Evolutionary conservation across 768 basidiomycete species (phyloP).

Genomic region (Tubosaeta sp.): DNA sequence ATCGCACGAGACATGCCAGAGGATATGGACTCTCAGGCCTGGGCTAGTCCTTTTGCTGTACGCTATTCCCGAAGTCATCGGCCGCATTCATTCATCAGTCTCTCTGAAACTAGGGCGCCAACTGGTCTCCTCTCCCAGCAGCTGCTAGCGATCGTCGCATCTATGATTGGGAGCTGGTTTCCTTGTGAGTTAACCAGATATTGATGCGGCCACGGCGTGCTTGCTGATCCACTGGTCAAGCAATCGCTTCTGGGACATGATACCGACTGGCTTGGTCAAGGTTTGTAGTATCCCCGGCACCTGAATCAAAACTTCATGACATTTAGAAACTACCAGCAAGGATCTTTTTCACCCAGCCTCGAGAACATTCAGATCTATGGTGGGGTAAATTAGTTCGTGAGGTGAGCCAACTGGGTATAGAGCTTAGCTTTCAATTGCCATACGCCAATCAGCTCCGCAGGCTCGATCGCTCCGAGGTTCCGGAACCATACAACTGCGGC

Average conservation of each 20-base stretch:
- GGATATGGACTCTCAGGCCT: slow-evolving; percentile 39
- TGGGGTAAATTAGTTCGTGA: slow-evolving; percentile 37
- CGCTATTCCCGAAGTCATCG: slow-evolving; percentile 7
- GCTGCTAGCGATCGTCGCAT: slow-evolving; percentile 31
- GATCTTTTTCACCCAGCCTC: slow-evolving; percentile 25
- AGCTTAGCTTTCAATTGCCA: neutral
- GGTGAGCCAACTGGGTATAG: slow-evolving; percentile 26
- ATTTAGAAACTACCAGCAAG: slow-evolving; percentile 36
- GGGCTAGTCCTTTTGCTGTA: slow-evolving; percentile 51
- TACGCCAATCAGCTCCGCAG: slow-evolving; percentile 28
- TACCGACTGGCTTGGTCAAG: slow-evolving; percentile 38
- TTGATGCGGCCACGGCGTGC: neutral
- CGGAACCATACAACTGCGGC: slow-evolving; percentile 33
- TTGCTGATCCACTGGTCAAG: slow-evolving; percentile 22
- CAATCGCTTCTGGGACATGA: slow-evolving; percentile 46
- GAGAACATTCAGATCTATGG: slow-evolving; percentile 30
- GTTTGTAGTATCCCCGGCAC: slow-evolving; percentile 19
- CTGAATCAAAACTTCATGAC: slow-evolving; percentile 1
- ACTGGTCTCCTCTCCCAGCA: slow-evolving; percentile 43
- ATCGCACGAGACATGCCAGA: slow-evolving; percentile 37
- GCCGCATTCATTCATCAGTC: neutral
- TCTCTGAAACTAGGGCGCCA: slow-evolving; percentile 35
- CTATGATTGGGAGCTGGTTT: slow-evolving; percentile 35
- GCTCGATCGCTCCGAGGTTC: slow-evolving; percentile 33
- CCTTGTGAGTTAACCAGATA: slow-evolving; percentile 34